Base-by-base conservation (phyloP, 139 green algal genomes). In the Chlorokybus atmophyticus region DNA sequence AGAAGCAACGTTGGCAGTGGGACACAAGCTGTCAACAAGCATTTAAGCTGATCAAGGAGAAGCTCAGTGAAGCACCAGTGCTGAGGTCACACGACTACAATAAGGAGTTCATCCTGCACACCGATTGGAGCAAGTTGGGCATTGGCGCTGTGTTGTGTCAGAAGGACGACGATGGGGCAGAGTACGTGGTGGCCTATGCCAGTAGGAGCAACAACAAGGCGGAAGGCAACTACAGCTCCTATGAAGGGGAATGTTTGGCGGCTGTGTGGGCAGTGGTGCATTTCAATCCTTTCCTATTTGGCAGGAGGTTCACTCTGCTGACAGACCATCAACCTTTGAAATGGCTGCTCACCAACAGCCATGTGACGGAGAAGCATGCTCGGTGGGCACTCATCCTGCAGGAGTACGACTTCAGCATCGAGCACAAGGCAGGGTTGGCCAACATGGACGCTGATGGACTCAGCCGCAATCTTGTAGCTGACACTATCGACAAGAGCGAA, bases 261-360 rank as follows among this genome's bases (percentile, higher is more conserved):
- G 55, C 25, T 25, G 38, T 62, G 38, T 62, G 55, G 55, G 39
- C 38, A 40, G 24, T 62, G 8, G 7, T 19, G 10, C 39, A 62
- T 40, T 62, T 62, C 29, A 17, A 40, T 8, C 5, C n/a, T 8
- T 52, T 54, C 24, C 38, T 63, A 14, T 57, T 30, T 3, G 53
- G 42, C 2, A 17, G 30, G 4, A 26, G 19, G 26, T 63, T 70
- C 53, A 53, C 29, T 17, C 29, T 63, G 7, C 32, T 53, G 19
- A 70, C 62, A 2, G 62, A 70, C 42, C 62, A 70, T 28, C 35
- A 53, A 14, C 53, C 62, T 17, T 54, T 70, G 3, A 29, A 40
- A 17, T 63, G 62, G 7, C 32, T 66, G 23, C 41, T 66, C 32
- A 52, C 29, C 21, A 2, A 3, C 2, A 1, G 1, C 26, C 17